These are phyloP conservation scores for Cucumis cinereus DNA, from an alignment of 306 rosid genomes.

Conservation along the genomic window DNA sequence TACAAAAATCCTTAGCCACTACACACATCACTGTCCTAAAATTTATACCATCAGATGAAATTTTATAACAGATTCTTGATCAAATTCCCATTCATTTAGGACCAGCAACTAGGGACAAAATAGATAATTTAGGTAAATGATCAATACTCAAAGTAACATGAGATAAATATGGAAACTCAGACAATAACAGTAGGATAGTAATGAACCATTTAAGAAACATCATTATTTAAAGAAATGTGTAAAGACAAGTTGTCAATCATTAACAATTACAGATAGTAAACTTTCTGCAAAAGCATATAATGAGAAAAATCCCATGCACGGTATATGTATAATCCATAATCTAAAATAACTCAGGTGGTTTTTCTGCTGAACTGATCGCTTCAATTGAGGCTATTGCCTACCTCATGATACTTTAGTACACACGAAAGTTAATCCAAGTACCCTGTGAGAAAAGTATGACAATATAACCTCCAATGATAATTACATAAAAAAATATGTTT, in stretches of 20 bases:
- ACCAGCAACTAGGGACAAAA: neutral
- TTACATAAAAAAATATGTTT: too few species aligned
- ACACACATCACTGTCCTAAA: neutral
- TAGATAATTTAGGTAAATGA: neutral
- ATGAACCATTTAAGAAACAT: neutral
- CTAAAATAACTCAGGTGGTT: neutral
- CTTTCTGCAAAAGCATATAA: neutral
- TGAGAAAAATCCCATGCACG: neutral
- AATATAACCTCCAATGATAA: too few species aligned
- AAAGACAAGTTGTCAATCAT: neutral
- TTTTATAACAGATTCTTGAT: neutral
- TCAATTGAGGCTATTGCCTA: neutral
- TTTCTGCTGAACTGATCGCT: neutral
- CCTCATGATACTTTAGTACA: neutral
- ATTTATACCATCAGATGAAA: constrained; percentile 1
- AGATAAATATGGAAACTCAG: neutral
- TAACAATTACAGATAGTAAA: neutral
- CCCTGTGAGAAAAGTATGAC: too few species aligned
- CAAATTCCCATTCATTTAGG: neutral
- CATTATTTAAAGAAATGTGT: neutral
- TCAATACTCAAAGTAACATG: neutral
- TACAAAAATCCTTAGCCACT: neutral
- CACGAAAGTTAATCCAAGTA: neutral
- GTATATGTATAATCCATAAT: neutral
- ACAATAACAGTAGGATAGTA: neutral